Base-by-base conservation (phyloP, 805 yeast genomes). In the Candida corydali region DNA sequence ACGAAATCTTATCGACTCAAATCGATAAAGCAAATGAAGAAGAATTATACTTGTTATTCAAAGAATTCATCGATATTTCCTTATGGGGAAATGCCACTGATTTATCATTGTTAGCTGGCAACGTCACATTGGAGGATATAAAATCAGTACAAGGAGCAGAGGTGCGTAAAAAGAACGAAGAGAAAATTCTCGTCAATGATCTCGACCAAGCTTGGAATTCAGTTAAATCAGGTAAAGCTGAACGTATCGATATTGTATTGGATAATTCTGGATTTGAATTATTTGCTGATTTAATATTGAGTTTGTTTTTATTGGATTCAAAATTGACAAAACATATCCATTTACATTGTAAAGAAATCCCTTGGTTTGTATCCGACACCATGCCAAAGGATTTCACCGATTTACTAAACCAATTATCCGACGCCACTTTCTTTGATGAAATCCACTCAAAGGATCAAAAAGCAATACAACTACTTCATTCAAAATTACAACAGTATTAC, bases 71-170 rank as follows among this genome's bases (percentile, higher is more conserved):
- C 29, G 95, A 88, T 54, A 76, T 91, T 38, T 86, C 96, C 0
- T 63, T 93, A 37, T 93, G 99, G 99, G 99, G 99, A 18, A 93
- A 93, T 59, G 97, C 98, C 14, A 86, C 97, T 3, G 99, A 93
- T 59, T 72, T 93, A 52, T 87, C 97, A 0, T 65, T 94, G 37
- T 69, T 93, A 44, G 89, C 94, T 3, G 88, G 86, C 41, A 87
- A 91, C n/a, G 78, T 88, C 6, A 54, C 70, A 2, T 57, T 87
- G 19, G 96, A 89, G 32, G 96, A 93, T 46, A 83, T 93, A 51
- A 84, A 86, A 59, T 79, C 91, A 5, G 78, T 87, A 26, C 99
- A 93, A 66, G 96, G 96, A 29, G 85, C 83, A 9, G 87, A 83
- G 44, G 87, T 87, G 14, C 73, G 98, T 47, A 82, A 80, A 53